phyloP scores from a whole-genome alignment of 2,329 filamentous ascomycete genomes.

The Fusarium subtropicale region DNA sequence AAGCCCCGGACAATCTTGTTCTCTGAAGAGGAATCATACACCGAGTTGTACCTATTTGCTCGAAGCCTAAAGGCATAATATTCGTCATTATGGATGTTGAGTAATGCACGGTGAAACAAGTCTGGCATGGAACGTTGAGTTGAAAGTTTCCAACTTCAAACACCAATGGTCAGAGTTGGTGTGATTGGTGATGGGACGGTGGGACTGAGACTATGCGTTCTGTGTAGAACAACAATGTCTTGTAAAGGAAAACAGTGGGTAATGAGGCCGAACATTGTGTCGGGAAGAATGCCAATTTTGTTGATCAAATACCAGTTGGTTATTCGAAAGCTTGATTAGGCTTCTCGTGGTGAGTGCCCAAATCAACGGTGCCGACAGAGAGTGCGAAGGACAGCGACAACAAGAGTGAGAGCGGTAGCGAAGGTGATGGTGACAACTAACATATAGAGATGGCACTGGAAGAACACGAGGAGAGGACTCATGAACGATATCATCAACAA shows the following conservation, averaged over 20 bases:
- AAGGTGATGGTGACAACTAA: conserved; percentile 26
- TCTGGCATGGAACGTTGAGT: neutral
- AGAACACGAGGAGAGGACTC: conserved; percentile 46
- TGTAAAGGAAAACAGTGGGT: neutral
- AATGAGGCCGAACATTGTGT: neutral
- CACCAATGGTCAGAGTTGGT: conserved; percentile 1
- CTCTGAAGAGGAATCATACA: neutral
- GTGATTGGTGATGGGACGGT: neutral
- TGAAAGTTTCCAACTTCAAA: conserved; percentile 3
- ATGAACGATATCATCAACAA: conserved; percentile 31
- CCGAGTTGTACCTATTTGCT: neutral
- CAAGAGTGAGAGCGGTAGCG: conserved; percentile 25
- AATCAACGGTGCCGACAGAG: conserved; percentile 30
- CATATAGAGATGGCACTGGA: conserved; percentile 42
- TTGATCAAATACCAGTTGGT: neutral
- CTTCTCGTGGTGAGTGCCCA: neutral
- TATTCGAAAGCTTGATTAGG: neutral
- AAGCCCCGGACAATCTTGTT: neutral
- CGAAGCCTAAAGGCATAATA: neutral
- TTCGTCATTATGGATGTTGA: neutral
- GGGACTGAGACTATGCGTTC: neutral
- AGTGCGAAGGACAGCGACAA: conserved; percentile 24
- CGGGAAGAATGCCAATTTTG: neutral
- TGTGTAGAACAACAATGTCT: neutral
- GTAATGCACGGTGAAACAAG: neutral